A percentile compares a stretch with the other conserved stretches of the same genome.
phyloP scores from a whole-genome alignment of 306 rosid genomes.

The Castanospermum australe region DNA sequence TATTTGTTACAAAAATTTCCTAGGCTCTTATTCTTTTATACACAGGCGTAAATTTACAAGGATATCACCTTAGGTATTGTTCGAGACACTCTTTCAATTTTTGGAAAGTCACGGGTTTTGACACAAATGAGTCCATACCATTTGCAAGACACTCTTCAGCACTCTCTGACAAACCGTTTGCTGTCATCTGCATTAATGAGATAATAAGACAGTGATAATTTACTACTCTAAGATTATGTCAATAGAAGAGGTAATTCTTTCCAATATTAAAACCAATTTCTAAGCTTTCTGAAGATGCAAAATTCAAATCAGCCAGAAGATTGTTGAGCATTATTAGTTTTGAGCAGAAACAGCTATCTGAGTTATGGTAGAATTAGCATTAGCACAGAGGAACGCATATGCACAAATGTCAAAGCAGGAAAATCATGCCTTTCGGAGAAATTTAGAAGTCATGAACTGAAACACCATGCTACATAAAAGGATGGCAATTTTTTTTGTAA shows the following conservation, averaged over 20 bases:
- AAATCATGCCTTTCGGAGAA: no score
- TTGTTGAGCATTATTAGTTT: background rate
- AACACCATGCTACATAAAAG: no score
- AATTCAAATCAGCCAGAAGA: background rate
- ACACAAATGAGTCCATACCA: slow-evolving; percentile 94
- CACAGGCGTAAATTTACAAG: slow-evolving; percentile 64
- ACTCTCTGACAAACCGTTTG: slow-evolving; percentile 86
- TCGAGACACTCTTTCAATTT: slow-evolving; percentile 70
- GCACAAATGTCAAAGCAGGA: background rate
- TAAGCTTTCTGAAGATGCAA: background rate
- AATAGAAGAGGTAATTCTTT: background rate
- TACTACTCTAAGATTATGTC: slow-evolving; percentile 1
- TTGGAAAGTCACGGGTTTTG: slow-evolving; percentile 88
- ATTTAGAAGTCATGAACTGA: no score
- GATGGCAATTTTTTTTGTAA: no score
- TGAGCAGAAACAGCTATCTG: background rate
- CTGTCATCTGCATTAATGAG: slow-evolving; percentile 77
- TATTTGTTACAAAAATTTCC: slow-evolving; percentile 78
- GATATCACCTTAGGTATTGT: slow-evolving; percentile 51
- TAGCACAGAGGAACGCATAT: no score
- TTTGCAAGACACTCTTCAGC: slow-evolving; percentile 84
- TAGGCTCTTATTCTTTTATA: slow-evolving; percentile 44
- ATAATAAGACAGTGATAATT: background rate
- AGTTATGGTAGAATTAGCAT: background rate
- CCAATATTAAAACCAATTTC: background rate